phyloP scores from a whole-genome alignment of 1,139 yeast genomes.

The Kurtzmaniella quercitrusa region DNA sequence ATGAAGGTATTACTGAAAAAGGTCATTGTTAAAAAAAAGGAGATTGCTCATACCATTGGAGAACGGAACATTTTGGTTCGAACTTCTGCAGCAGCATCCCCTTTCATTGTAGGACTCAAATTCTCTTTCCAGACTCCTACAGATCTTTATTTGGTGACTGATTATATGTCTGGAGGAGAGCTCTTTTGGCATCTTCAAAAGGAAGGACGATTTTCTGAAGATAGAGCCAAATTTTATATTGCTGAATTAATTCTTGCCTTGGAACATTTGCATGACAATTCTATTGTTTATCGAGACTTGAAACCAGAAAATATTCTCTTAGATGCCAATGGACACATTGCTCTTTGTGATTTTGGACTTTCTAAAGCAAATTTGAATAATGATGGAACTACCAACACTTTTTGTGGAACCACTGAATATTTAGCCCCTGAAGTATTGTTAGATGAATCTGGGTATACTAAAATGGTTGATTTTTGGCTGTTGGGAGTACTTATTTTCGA shows the following conservation, averaged over 20 bases:
- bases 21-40: constrained; percentile 93
- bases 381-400: constrained; percentile 92
- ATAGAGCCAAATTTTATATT: constrained; percentile 90
- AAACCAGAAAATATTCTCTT: constrained; percentile 91
- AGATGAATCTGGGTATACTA: constrained; percentile 81
- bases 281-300: constrained; percentile 88
- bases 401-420: constrained; percentile 96
- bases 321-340: constrained; percentile 96
- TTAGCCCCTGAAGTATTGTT: constrained; percentile 76
- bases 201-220: constrained; percentile 90
- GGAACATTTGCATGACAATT: constrained; percentile 89
- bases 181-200: constrained; percentile 95
- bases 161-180: constrained; percentile 98
- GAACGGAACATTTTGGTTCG: constrained; percentile 92
- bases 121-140: constrained; percentile 93
- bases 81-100: constrained; percentile 76
- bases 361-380: constrained; percentile 86
- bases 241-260: constrained; percentile 91
- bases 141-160: constrained; percentile 89
- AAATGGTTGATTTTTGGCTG: constrained; percentile 87
- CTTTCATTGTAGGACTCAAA: constrained; percentile 91
- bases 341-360: constrained; percentile 93
- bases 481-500: constrained; percentile 77
- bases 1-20: constrained; percentile 94
- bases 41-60: constrained; percentile 95